Evolutionary conservation across 2,329 filamentous ascomycete species (phyloP), one percentile per base, ranked within the genome.

Genomic region (Lecanicillium sp.): DNA sequence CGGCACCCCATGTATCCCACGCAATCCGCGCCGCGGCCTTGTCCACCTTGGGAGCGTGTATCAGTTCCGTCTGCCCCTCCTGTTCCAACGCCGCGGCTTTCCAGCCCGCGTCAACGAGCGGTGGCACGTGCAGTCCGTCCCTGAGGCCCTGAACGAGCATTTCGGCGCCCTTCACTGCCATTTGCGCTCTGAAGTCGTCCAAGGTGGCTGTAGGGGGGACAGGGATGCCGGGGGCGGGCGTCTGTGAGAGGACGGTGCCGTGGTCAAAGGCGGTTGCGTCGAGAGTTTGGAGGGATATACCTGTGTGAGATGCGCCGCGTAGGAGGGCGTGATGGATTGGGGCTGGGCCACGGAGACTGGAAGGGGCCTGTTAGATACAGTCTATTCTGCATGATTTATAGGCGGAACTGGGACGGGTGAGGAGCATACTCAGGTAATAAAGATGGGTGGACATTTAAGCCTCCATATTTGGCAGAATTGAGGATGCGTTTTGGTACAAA

Each of bases 401-500:
- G 12, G 12, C 5, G 53, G 42, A 18, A 12, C n/a, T 22, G 12
- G 10, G n/a, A n/a, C 17, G 19, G 4, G 7, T 13, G 18, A 31
- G 19, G 5, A 6, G 55, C 68, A 49, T 68, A 86, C 80, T 92
- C 83, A 4, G 89, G 90, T 12, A 98, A 73, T 19, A 96, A 64
- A 1, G 90, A 97, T 1, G 92, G 92, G 54, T 98, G 92, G 3
- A 98, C 73, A 59, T 98, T 98, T 3, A 98, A 64, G 0, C 92
- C 92, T 31, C 89, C 89, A 61, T 94, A 95, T 50, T 74, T 77
- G 17, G 84, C 77, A 1, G 64, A 64, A 17, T 66, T 65, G 17
- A 98, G 68, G 13, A 97, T 77, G 4, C 87, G 73, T 1, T 74
- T 71, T 1, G 92, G 92, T 1, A 98, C 81, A 44, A 96, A 83